A percentile compares a stretch with the other conserved stretches of the same genome.
Evolutionary conservation across 148 eudicot genomes (phyloP).

Genomic region (Vaccinium myrtillus): DNA sequence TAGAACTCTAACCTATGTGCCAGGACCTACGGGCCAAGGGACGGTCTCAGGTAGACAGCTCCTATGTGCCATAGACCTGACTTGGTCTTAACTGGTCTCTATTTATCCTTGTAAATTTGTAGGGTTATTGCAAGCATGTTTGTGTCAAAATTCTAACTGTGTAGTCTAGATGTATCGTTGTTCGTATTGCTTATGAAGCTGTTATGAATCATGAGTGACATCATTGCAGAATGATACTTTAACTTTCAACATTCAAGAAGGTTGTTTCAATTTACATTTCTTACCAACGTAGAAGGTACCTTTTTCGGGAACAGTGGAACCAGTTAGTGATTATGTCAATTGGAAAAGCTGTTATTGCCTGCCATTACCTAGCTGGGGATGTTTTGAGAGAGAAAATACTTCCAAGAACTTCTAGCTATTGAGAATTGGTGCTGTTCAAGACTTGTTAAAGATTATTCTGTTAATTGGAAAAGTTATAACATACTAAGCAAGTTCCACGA

Average conservation of each 20-base stretch:
- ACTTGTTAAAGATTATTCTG: background rate
- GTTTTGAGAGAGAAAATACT: background rate
- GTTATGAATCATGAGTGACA: background rate
- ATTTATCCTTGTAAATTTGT: background rate
- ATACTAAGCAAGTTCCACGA: background rate
- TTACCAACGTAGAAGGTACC: background rate
- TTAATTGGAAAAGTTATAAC: background rate
- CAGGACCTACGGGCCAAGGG: too few species aligned
- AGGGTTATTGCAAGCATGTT: background rate
- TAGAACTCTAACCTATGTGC: too few species aligned
- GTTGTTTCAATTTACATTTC: background rate
- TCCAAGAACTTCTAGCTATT: background rate
- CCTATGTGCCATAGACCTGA: background rate
- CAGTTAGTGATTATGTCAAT: background rate
- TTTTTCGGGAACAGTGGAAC: background rate
- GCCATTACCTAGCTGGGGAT: background rate
- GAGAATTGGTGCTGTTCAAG: background rate
- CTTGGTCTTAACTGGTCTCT: background rate
- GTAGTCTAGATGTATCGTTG: background rate
- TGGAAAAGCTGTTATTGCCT: background rate
- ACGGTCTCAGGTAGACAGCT: too few species aligned
- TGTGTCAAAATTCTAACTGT: background rate
- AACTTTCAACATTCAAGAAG: background rate
- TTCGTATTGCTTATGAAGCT: background rate
- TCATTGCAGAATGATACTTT: background rate